Evolutionary conservation across 2,329 filamentous ascomycete genomes (phyloP).

Genomic region (Stenocarpella maydis): DNA sequence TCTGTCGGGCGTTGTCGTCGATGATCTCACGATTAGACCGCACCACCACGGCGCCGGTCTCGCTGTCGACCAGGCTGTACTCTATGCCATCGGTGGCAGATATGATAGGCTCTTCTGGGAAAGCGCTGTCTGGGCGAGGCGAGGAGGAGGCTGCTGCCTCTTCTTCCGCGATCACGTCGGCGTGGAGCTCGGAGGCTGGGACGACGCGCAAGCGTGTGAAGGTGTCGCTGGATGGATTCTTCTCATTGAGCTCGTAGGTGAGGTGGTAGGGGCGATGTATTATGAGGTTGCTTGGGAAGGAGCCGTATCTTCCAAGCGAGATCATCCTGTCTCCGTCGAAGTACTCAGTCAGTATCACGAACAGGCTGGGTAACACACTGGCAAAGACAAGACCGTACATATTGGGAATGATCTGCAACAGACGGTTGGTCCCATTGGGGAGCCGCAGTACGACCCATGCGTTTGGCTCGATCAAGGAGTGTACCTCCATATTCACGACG

Average conservation of each 20-base stretch:
- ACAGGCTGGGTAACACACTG: background rate
- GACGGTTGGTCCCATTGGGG: slow-evolving; percentile 64
- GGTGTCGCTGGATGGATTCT: slow-evolving; percentile 63
- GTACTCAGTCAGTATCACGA: slow-evolving; percentile 32
- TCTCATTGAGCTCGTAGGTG: slow-evolving; percentile 88
- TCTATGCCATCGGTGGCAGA: slow-evolving; percentile 51
- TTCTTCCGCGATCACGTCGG: slow-evolving; percentile 70
- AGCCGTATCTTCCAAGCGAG: slow-evolving; percentile 90
- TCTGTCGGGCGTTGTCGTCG: slow-evolving; percentile 74
- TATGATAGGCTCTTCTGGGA: slow-evolving; percentile 52
- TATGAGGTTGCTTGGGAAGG: slow-evolving; percentile 87
- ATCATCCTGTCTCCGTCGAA: slow-evolving; percentile 68
- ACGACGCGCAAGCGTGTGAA: slow-evolving; percentile 80
- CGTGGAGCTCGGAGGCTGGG: slow-evolving; percentile 81
- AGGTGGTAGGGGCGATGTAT: slow-evolving; percentile 91
- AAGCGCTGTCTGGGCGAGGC: slow-evolving; percentile 49
- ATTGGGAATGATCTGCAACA: slow-evolving; percentile 67
- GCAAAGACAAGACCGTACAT: slow-evolving; percentile 54
- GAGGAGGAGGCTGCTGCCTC: slow-evolving; percentile 39
- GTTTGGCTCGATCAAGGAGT: slow-evolving; percentile 61
- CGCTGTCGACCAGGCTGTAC: slow-evolving; percentile 55
- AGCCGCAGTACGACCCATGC: slow-evolving; percentile 68
- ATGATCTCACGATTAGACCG: slow-evolving; percentile 67
- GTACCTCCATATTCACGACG: slow-evolving; percentile 43
- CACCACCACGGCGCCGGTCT: slow-evolving; percentile 58